These are phyloP conservation scores for Balansia obtecta DNA, from an alignment of 2,329 filamentous ascomycete species.

Conservation along the genomic window DNA sequence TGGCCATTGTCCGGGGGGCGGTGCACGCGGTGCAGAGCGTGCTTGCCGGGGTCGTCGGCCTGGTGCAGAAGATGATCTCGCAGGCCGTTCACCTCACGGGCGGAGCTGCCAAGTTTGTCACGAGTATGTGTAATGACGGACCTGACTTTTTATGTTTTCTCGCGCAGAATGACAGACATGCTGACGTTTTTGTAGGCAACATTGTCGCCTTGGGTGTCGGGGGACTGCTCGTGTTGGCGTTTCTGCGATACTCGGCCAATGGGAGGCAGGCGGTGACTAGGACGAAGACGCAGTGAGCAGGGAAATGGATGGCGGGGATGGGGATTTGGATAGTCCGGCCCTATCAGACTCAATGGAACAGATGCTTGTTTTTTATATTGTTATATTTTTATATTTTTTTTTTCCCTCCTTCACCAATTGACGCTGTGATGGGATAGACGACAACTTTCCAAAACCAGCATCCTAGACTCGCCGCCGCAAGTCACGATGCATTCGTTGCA, in stretches of 20 bases:
- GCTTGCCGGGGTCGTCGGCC: slow-evolving; percentile 23
- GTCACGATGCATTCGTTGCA: too few relatives aligned
- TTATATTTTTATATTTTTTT: too few relatives aligned
- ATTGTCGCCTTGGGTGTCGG: slow-evolving; percentile 22
- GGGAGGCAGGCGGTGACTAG: slow-evolving; percentile 14
- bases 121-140: slow-evolving; percentile 22
- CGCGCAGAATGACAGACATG: too few relatives aligned
- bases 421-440: too few relatives aligned
- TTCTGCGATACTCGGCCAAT: slow-evolving; percentile 21
- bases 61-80: slow-evolving; percentile 21
- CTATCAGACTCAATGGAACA: too few relatives aligned
- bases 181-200: slow-evolving; percentile 17
- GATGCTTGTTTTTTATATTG: too few relatives aligned
- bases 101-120: slow-evolving; percentile 26
- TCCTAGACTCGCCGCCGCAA: too few relatives aligned
- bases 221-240: slow-evolving; percentile 20
- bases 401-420: too few relatives aligned
- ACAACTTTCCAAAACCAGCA: too few relatives aligned
- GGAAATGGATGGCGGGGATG: background rate
- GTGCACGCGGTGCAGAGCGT: slow-evolving; percentile 22
- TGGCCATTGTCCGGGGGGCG: slow-evolving; percentile 21
- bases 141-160: too few relatives aligned
- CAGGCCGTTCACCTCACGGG: slow-evolving; percentile 25
- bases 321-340: background rate
- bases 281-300: slow-evolving; percentile 23